Base-by-base conservation (phyloP, 345 rosid genomes). In the Bruguiera gymnorhiza region DNA sequence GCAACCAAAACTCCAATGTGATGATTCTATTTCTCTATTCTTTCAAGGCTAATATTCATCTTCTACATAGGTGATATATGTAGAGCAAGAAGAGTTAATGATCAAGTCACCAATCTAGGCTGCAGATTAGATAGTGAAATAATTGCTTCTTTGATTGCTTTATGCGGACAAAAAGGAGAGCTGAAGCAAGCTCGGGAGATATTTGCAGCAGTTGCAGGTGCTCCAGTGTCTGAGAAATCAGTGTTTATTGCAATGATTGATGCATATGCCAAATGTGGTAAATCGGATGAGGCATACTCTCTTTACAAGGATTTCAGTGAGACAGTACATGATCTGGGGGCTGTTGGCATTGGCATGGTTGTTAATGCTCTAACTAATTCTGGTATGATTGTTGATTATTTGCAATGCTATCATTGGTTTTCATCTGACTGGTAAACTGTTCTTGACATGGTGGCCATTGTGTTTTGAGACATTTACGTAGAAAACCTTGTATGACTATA, bases 341-440 rank as follows among this genome's bases (percentile, higher is more conserved):
- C 88, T 74, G 86, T 92, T 77, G 75, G 87, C 60, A 65, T 87
- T 66, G 82, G 96, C 84, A 83, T 84, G 46, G 75, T 86, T 48
- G 97, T 89, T 76, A 86, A 89, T 77, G 81, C 90, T 54, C 74
- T 92, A 75, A 82, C 96, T 62, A 82, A 80, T 67, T 72, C 58
- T 68, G 92, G 97, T 89, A 89, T n/a, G n/a, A n/a, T 15, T 62
- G 34, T 71, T 30, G 30, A 51, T 62, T 55, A 59, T 62, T 64
- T 34, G 57, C 6, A 0, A 58, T 43, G 50, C 16, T 43, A 43
- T 43, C 50, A 3, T 43, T 43, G 50, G 18, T 43, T 43, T 43
- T 11, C 4, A 13, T 11, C 50, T 43, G 50, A 55, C 39, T 11
- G 51, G 7, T 66, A 20, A 31, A 31, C 11, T n/a, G 21, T 30